Conservation (phyloP, 225 moss, liverwort and hornwort species). For the Physcomitrium patens region DNA sequence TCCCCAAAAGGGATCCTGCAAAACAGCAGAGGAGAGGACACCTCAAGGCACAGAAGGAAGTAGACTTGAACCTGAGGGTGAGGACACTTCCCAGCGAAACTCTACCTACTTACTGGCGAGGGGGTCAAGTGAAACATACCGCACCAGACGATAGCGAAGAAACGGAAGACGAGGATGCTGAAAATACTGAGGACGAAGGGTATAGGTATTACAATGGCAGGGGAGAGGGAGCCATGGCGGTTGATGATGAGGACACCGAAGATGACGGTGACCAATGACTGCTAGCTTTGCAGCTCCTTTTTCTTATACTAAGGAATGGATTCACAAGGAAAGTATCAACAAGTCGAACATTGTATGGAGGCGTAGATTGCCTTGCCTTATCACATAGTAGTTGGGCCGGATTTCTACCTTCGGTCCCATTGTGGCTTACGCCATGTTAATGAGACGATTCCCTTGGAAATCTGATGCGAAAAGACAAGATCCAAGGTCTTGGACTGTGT, state of each 20-base stretch:
- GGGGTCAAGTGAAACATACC: slow-evolving; percentile 41
- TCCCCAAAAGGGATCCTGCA: slow-evolving; percentile 59
- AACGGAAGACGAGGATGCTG: slow-evolving; percentile 90
- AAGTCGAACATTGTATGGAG: too few relatives aligned
- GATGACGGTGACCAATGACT: slow-evolving; percentile 74
- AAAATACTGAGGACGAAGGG: slow-evolving; percentile 84
- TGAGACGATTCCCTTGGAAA: too few relatives aligned
- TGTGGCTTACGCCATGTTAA: too few relatives aligned
- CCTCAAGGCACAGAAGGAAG: slow-evolving; percentile 39
- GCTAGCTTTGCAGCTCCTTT: too few relatives aligned
- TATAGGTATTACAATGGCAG: slow-evolving; percentile 38
- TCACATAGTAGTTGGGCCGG: too few relatives aligned
- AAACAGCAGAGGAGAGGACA: slow-evolving; percentile 65
- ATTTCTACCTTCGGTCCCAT: too few relatives aligned
- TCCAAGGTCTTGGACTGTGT: too few relatives aligned
- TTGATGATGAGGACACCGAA: slow-evolving; percentile 92
- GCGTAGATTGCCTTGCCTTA: too few relatives aligned
- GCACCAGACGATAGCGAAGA: slow-evolving; percentile 87
- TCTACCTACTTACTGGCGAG: slow-evolving; percentile 40
- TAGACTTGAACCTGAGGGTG: slow-evolving; percentile 58
- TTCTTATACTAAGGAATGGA: too few relatives aligned
- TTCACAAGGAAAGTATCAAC: too few relatives aligned
- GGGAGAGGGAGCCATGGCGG: slow-evolving; percentile 26
- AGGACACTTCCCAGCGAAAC: slow-evolving; percentile 37
- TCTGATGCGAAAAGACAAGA: too few relatives aligned